These are phyloP conservation scores for Orbilia blumenaviensis DNA, from an alignment of 2,329 filamentous ascomycete genomes.

Conservation along the genomic window DNA sequence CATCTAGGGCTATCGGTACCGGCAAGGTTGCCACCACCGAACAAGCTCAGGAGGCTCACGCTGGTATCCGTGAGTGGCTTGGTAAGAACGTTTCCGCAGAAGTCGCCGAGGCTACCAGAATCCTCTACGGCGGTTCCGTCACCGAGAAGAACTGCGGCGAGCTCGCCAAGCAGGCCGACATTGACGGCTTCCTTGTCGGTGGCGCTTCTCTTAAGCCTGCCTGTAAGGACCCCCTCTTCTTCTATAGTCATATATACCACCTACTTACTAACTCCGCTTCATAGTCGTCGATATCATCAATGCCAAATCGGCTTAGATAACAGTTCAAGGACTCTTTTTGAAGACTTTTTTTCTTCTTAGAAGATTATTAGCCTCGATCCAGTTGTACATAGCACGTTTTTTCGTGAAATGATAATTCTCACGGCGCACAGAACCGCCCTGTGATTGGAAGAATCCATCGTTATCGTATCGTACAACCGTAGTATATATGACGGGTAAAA, in stretches of 20 bases:
- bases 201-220: slow-evolving; percentile 53
- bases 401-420: slow-evolving; percentile 31
- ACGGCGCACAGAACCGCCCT: slow-evolving; percentile 11
- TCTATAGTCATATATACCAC: background rate
- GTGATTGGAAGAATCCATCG: slow-evolving; percentile 33
- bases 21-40: slow-evolving; percentile 67
- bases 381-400: slow-evolving; percentile 48
- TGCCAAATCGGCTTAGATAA: slow-evolving; percentile 11
- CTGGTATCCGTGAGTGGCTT: slow-evolving; percentile 89
- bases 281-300: slow-evolving; percentile 53
- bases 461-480: slow-evolving; percentile 51
- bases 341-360: background rate
- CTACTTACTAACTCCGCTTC: background rate
- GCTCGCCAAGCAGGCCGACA: slow-evolving; percentile 88
- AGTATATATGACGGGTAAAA: slow-evolving; percentile 15
- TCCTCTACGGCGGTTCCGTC: slow-evolving; percentile 96
- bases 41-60: slow-evolving; percentile 93
- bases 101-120: slow-evolving; percentile 84
- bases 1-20: slow-evolving; percentile 76
- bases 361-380: background rate
- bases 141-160: slow-evolving; percentile 98
- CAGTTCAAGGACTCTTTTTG: slow-evolving; percentile 11
- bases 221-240: slow-evolving; percentile 14
- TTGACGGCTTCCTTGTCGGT: slow-evolving; percentile 78
- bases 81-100: slow-evolving; percentile 74